These are phyloP conservation scores for Manihot esculenta DNA, from an alignment of 441 rosid genomes.

Conservation along the genomic window DNA sequence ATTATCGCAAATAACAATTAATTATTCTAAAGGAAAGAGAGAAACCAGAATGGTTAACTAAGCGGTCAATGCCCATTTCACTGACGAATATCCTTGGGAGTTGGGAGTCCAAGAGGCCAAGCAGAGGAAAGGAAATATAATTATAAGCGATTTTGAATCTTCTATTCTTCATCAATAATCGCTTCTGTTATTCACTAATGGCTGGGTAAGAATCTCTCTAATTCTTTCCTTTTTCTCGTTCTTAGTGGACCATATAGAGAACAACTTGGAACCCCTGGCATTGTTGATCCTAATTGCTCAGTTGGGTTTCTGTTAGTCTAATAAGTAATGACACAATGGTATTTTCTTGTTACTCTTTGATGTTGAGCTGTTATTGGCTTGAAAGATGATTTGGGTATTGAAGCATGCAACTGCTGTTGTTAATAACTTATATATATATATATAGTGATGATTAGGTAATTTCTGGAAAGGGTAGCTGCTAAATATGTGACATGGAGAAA, in stretches of 20 bases:
- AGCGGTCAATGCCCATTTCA: not conserved
- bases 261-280: not conserved
- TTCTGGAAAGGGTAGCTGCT: conserved; percentile 1
- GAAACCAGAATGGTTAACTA: not conserved
- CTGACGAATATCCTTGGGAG: not conserved
- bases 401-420: not conserved
- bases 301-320: not conserved
- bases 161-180: conserved; percentile 18
- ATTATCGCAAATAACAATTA: not conserved
- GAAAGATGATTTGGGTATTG: conserved; percentile 3
- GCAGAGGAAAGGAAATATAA: not conserved
- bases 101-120: not conserved
- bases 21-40: not conserved
- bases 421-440: not conserved
- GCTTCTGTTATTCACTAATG: conserved; percentile 35
- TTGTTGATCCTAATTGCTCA: not conserved
- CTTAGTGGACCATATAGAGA: not conserved
- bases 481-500: not conserved
- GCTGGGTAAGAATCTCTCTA: conserved; percentile 44
- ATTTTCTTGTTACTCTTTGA: conserved; percentile 11
- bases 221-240: not conserved
- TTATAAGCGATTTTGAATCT: not conserved
- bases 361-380: not conserved
- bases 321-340: not conserved
- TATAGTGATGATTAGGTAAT: not conserved